phyloP scores from a whole-genome alignment of 345 rosid genomes.

The Turnera subulata region DNA sequence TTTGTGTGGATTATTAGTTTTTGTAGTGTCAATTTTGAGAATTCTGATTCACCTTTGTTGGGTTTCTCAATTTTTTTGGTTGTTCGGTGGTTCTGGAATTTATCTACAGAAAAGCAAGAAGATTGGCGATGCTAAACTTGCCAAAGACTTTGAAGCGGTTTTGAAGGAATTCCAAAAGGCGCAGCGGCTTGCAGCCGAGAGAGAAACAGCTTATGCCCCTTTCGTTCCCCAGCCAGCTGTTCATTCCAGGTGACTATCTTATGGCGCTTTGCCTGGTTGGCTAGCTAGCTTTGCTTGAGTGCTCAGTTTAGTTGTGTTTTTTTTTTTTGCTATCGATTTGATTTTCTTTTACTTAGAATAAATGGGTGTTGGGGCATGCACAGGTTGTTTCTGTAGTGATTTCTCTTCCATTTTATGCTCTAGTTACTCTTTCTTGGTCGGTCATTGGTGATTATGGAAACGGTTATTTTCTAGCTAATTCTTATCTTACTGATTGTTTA shows the following conservation, averaged over 20 bases:
- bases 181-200: constrained; percentile 93
- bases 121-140: constrained; percentile 94
- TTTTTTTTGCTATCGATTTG: too few species aligned
- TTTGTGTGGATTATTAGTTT: not conserved
- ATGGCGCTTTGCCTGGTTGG: not conserved
- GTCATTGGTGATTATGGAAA: too few species aligned
- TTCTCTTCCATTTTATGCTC: too few species aligned
- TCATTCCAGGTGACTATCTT: constrained; percentile 61
- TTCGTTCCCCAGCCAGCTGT: constrained; percentile 58
- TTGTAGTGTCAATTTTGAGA: not conserved
- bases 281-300: too few species aligned
- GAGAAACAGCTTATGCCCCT: constrained; percentile 87
- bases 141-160: constrained; percentile 92
- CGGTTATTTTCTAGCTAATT: not conserved
- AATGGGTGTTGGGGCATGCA: too few species aligned
- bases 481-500: constrained; percentile 14
- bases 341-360: too few species aligned
- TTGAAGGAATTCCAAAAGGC: constrained; percentile 97
- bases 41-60: not conserved
- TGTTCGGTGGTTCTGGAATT: constrained; percentile 4
- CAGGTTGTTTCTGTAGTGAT: not conserved
- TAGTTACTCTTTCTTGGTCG: too few species aligned
- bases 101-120: constrained; percentile 74
- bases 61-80: not conserved
- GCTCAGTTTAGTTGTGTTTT: too few species aligned